A percentile compares a stretch with the other conserved stretches of the same genome.
Conservation (phyloP, 768 basidiomycete genomes). For the Megacollybia marginata region DNA sequence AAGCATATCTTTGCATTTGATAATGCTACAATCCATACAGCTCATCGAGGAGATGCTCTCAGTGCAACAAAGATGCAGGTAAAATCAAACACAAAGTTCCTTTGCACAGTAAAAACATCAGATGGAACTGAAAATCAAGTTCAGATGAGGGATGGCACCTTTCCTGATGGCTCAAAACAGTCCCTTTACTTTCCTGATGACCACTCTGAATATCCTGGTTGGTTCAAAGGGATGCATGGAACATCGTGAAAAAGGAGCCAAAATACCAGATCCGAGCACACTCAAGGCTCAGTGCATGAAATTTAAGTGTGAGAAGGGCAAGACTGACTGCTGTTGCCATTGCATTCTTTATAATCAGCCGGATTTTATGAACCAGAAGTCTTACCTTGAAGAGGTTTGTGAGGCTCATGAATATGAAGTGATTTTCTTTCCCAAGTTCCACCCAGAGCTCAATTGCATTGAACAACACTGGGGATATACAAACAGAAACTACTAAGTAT, state of each 20-base stretch:
- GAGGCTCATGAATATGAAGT: conserved; percentile 14
- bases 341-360: conserved; percentile 17
- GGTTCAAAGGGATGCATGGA: conserved; percentile 12
- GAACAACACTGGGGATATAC: conserved; percentile 28
- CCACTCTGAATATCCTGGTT: conserved; percentile 16
- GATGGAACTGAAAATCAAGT: conserved; percentile 21
- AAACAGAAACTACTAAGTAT: conserved; percentile 18
- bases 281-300: conserved; percentile 19
- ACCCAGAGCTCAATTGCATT: conserved; percentile 29
- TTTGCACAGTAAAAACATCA: conserved; percentile 7
- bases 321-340: conserved; percentile 20
- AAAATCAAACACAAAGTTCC: conserved; percentile 15
- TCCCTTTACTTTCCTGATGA: conserved; percentile 22
- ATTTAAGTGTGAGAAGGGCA: conserved; percentile 21
- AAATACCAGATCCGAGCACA: conserved; percentile 2
- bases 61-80: conserved; percentile 25
- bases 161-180: conserved; percentile 18
- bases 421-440: conserved; percentile 20
- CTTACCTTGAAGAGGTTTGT: conserved; percentile 17
- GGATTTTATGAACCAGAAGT: conserved; percentile 19
- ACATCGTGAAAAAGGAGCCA: conserved; percentile 11
- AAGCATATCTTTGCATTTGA: too few species aligned
- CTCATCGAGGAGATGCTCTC: conserved; percentile 19
- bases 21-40: conserved; percentile 27
- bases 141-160: conserved; percentile 21